phyloP scores from a whole-genome alignment of 805 yeast genomes.

The Candida pseudoglaebosa region DNA sequence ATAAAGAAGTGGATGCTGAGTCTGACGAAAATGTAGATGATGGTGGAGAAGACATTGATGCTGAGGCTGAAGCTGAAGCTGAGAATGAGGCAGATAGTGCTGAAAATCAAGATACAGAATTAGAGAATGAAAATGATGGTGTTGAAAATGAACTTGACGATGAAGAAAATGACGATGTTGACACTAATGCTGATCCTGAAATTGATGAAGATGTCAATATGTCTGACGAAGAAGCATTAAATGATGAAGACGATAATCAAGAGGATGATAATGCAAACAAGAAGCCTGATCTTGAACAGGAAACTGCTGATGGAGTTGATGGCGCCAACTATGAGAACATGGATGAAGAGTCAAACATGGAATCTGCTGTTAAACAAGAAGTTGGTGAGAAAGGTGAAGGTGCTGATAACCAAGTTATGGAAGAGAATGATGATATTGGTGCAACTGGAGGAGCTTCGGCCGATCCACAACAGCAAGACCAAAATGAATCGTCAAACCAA shows the following conservation, averaged over 20 bases:
- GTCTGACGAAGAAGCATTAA: conserved; percentile 24
- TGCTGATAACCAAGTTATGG: conserved; percentile 50
- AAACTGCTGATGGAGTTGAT: conserved; percentile 51
- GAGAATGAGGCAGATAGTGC: conserved; percentile 21
- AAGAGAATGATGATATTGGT: conserved; percentile 66
- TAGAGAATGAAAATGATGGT: conserved; percentile 19
- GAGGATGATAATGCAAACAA: conserved; percentile 40
- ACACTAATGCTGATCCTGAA: conserved; percentile 23
- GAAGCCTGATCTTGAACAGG: conserved; percentile 24
- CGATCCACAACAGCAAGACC: conserved; percentile 36
- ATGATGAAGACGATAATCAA: conserved; percentile 27
- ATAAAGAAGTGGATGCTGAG: conserved; percentile 23
- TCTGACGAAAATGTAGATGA: conserved; percentile 28
- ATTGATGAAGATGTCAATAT: conserved; percentile 25
- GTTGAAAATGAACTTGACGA: conserved; percentile 24
- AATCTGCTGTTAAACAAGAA: conserved; percentile 57
- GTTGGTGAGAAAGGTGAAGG: conserved; percentile 62
- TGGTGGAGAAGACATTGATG: conserved; percentile 21
- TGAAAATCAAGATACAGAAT: conserved; percentile 20
- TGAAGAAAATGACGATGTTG: conserved; percentile 36
- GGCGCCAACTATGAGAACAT: conserved; percentile 44
- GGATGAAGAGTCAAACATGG: conserved; percentile 48
- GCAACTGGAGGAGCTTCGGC: conserved; percentile 52
- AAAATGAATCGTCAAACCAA: conserved; percentile 36
- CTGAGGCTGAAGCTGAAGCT: conserved; percentile 13